Percentiles rank a stretch among this genome's conserved stretches.
These are phyloP conservation scores for Lachancea mirantina DNA, from an alignment of 805 yeast genomes.

Conservation along the genomic window DNA sequence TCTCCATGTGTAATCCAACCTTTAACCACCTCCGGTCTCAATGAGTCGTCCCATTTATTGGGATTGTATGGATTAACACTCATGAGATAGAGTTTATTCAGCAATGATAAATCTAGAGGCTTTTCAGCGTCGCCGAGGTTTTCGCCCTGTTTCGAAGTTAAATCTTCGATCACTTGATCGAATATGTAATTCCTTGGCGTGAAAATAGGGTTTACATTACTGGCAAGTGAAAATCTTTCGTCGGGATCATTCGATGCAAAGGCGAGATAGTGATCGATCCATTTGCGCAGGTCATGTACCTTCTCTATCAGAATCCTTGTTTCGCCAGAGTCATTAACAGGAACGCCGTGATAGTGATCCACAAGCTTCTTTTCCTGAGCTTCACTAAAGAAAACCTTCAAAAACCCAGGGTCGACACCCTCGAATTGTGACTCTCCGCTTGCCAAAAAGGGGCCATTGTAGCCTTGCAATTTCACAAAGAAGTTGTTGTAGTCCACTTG, in stretches of 20 bases:
- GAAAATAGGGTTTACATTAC: constrained; percentile 62
- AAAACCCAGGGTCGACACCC: constrained; percentile 17
- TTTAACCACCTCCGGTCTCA: constrained; percentile 47
- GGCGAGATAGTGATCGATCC: constrained; percentile 45
- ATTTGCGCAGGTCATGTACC: constrained; percentile 35
- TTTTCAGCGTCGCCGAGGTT: constrained; percentile 31
- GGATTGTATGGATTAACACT: constrained; percentile 65
- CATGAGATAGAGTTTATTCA: constrained; percentile 64
- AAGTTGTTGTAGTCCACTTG: constrained; percentile 76
- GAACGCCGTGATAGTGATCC: constrained; percentile 20
- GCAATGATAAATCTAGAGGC: constrained; percentile 31
- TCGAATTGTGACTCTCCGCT: constrained; percentile 16
- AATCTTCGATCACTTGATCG: constrained; percentile 64
- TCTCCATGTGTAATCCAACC: constrained; percentile 48
- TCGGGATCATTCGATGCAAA: constrained; percentile 35
- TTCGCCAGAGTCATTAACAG: constrained; percentile 32
- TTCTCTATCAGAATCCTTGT: constrained; percentile 35
- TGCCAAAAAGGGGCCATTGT: constrained; percentile 34
- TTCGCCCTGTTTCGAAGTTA: constrained; percentile 44
- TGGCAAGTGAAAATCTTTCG: constrained; percentile 38
- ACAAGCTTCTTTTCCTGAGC: constrained; percentile 15
- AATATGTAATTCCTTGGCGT: constrained; percentile 81
- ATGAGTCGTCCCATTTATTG: constrained; percentile 52
- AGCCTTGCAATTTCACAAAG: constrained; percentile 55
- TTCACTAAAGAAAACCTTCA: constrained; percentile 17